Base-by-base conservation (phyloP, 768 basidiomycete species). In the Cystobasidium onofrii region DNA sequence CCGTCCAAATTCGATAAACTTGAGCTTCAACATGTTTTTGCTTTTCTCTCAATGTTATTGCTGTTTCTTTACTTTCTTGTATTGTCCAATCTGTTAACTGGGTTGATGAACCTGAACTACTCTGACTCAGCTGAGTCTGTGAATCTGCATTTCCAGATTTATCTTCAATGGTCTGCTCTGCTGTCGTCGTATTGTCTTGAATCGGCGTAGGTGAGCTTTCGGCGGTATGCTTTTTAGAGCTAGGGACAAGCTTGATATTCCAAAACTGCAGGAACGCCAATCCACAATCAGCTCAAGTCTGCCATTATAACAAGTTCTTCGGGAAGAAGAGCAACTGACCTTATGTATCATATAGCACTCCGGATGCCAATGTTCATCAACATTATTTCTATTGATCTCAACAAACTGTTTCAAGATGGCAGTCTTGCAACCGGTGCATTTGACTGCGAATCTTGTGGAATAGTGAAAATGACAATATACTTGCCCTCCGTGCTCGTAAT, bases 271-370 rank as follows among this genome's bases (percentile, higher is more conserved):
- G 55, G 12, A 62, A 20, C 39, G 36, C 73, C 20, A 23, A 61
- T 39, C 13, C 27, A 33, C 33, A 43, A 29, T 39, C 34, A 76
- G 50, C 29, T 52, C 31, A 25, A 34, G 54, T 23, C 50, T 15
- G 33, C 36, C 61, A 27, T 36, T 43, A 46, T 29, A 25, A 12
- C 41, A 9, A 18, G 41, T 43, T 50, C 46, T 39, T 6, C 39
- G 7, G 39, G 39, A 39, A n/a, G n/a, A 39, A 39, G 39, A 6
- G 6, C 15, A 13, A 69, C 76, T 72, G 76, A 95, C 94, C 86
- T 98, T 98, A 83, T 97, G 95, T 77, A 99, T 97, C 95, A 97
- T 97, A 82, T 98, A 97, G 81, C 96, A 99, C 82, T 99, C 96
- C 69, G 96, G 96, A 85, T 99, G 96, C 95, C 96, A 99, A 80